Evolutionary conservation across 2,329 filamentous ascomycete species (phyloP).

Genomic region (Aureobasidium sp.): DNA sequence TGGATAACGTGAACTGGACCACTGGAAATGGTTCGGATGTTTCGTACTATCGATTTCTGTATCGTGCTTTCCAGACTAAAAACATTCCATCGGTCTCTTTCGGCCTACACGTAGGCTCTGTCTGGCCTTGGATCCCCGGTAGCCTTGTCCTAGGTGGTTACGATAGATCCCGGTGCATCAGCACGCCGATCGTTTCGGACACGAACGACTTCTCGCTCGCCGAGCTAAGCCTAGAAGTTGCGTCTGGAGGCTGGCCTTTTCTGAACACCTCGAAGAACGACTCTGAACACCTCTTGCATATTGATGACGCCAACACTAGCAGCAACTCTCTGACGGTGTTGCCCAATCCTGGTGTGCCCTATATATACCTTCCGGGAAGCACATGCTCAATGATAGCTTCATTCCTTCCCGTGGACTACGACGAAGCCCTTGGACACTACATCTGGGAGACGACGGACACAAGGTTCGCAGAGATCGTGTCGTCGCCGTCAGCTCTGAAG

Average conservation of each 20-base stretch:
- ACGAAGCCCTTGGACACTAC: not conserved
- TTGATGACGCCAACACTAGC: not conserved
- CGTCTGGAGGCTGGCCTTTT: not conserved
- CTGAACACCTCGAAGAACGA: not conserved
- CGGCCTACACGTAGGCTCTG: not conserved
- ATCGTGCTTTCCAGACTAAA: not conserved
- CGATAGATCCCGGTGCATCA: not conserved
- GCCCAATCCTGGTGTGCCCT: slow-evolving; percentile 4
- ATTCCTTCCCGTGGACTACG: not conserved
- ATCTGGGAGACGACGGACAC: not conserved
- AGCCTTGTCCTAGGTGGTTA: slow-evolving; percentile 1
- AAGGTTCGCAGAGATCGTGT: not conserved
- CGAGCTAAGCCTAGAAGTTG: not conserved
- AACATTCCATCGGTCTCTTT: not conserved
- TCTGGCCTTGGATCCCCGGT: not conserved
- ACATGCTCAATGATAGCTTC: not conserved
- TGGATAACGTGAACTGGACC: not conserved
- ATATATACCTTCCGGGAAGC: not conserved
- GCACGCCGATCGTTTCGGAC: not conserved
- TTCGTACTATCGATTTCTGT: not conserved
- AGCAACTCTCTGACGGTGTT: not conserved
- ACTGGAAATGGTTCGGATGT: not conserved
- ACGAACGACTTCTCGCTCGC: not conserved
- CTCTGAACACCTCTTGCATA: not conserved
- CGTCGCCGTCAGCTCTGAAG: not conserved